Evolutionary conservation across 768 basidiomycete species (phyloP).

Genomic region (Zangia roseola): DNA sequence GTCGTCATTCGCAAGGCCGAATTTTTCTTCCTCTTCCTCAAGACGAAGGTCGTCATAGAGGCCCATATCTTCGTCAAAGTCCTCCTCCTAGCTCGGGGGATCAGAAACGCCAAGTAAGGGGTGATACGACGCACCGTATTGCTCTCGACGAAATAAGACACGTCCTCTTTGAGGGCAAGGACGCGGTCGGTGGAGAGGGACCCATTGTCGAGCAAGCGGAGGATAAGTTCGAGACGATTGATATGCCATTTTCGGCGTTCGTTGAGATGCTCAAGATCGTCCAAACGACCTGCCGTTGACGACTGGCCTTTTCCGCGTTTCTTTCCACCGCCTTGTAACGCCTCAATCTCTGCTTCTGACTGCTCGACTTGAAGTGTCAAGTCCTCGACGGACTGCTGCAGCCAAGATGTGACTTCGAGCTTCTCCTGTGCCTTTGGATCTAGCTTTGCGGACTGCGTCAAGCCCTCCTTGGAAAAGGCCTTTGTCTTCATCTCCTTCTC

Average conservation of each 20-base stretch:
- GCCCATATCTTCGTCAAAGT: slow-evolving; percentile 95
- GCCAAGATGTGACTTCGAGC: slow-evolving; percentile 83
- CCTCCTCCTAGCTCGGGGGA: slow-evolving; percentile 72
- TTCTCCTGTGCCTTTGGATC: slow-evolving; percentile 99
- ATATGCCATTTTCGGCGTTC: slow-evolving; percentile 97
- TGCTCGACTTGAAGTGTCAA: slow-evolving; percentile 90
- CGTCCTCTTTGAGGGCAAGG: slow-evolving; percentile 84
- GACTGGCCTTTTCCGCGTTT: slow-evolving; percentile 77
- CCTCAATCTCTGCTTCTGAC: slow-evolving; percentile 93
- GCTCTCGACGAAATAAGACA: slow-evolving; percentile 92
- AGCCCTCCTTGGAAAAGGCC: slow-evolving; percentile 97
- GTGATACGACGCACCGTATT: slow-evolving; percentile 71
- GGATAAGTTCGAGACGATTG: slow-evolving; percentile 85
- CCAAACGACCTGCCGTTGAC: slow-evolving; percentile 65
- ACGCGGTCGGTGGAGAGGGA: slow-evolving; percentile 82
- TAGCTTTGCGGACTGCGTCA: slow-evolving; percentile 89
- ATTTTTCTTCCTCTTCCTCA: slow-evolving; percentile 95
- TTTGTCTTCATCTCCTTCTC: slow-evolving; percentile 99
- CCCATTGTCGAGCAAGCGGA: slow-evolving; percentile 92
- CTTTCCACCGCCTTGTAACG: slow-evolving; percentile 76
- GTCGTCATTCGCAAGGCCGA: slow-evolving; percentile 70
- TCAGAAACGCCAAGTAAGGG: slow-evolving; percentile 16
- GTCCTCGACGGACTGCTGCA: slow-evolving; percentile 87
- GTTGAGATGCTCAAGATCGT: slow-evolving; percentile 85
- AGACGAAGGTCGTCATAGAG: slow-evolving; percentile 98